Conservation (phyloP, 495 filamentous ascomycete genomes). For the Halenospora varia region DNA sequence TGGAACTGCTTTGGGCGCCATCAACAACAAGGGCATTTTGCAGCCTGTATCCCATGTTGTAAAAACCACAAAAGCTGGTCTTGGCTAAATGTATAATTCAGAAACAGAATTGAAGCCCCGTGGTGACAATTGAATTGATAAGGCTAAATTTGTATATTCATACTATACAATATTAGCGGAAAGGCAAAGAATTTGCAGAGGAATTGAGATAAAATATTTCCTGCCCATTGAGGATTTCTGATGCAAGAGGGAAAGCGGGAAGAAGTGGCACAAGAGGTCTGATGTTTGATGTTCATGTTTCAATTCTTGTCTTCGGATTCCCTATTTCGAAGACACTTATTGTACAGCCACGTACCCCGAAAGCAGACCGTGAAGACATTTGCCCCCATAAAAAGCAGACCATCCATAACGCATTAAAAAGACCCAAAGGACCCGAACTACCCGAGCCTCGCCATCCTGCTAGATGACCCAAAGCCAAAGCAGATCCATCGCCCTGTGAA, state of each 20-base stretch:
- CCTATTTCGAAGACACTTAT: constrained; percentile 62
- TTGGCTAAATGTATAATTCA: constrained; percentile 54
- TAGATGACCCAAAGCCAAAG: constrained; percentile 53
- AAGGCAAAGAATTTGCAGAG: no score
- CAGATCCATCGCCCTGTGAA: constrained; percentile 42
- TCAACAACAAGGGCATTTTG: constrained; percentile 83
- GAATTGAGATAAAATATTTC: no score
- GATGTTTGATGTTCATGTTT: constrained; percentile 35
- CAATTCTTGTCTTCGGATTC: constrained; percentile 57
- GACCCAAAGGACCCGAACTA: constrained; percentile 63
- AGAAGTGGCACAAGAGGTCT: no score
- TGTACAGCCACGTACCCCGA: constrained; percentile 75
- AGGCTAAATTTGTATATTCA: background rate
- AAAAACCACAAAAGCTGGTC: constrained; percentile 77
- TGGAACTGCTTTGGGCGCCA: constrained; percentile 79
- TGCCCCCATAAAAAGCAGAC: constrained; percentile 72
- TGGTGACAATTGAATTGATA: background rate
- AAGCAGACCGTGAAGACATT: constrained; percentile 67
- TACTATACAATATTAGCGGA: no score
- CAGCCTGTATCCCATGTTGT: constrained; percentile 84
- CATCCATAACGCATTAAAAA: constrained; percentile 90
- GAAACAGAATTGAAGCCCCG: background rate
- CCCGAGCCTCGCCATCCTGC: constrained; percentile 57
- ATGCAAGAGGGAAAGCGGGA: no score
- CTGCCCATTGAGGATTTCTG: no score